These are phyloP conservation scores for Argentina anserina DNA, from an alignment of 306 rosid species.

Conservation along the genomic window DNA sequence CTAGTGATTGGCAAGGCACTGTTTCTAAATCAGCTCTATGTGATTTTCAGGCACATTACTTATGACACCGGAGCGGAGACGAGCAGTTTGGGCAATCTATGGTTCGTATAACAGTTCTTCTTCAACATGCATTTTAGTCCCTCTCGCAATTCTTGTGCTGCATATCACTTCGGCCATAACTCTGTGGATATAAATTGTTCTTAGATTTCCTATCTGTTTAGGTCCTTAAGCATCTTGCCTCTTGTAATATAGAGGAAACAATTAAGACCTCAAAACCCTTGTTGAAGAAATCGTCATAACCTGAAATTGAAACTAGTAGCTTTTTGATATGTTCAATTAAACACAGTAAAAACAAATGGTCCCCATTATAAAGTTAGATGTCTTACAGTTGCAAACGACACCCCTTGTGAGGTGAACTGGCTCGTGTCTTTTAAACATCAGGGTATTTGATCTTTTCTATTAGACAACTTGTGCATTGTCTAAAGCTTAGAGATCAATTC, in stretches of 20 bases:
- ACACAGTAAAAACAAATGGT: not conserved
- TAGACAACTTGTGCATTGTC: not conserved
- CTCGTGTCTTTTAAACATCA: not conserved
- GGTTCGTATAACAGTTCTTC: constrained; percentile 39
- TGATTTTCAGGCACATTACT: constrained; percentile 76
- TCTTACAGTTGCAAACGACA: not conserved
- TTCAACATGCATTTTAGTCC: constrained; percentile 3
- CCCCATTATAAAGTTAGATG: not conserved
- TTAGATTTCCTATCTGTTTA: not conserved
- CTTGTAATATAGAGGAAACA: not conserved
- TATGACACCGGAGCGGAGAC: constrained; percentile 83
- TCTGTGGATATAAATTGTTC: not conserved
- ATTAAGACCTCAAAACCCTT: not conserved
- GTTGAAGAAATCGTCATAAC: not conserved
- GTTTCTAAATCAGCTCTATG: not conserved
- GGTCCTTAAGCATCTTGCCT: not conserved
- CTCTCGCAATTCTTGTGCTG: not conserved
- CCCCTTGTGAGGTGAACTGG: not conserved
- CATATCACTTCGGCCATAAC: not conserved
- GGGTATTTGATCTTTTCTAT: not conserved
- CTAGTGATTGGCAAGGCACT: not conserved
- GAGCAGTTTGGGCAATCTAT: constrained; percentile 93
- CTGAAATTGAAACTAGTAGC: not conserved
- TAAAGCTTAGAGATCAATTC: not conserved
- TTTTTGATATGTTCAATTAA: not conserved